Evolutionary conservation across 352 stramenopile species (phyloP).

Genomic region (Albugo candida): DNA sequence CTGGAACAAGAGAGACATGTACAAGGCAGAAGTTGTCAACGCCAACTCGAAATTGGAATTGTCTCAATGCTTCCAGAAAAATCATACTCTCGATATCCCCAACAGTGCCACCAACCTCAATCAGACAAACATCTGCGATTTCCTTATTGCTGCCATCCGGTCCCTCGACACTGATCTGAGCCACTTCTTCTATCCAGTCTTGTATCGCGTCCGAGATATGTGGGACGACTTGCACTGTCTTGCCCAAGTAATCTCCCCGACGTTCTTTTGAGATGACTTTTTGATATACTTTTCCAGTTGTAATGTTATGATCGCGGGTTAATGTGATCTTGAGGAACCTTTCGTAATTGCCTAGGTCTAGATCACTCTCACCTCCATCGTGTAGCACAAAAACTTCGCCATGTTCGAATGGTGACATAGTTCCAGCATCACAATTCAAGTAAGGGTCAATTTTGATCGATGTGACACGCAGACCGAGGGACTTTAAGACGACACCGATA

Average conservation of each 20-base stretch:
- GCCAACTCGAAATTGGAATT: constrained; percentile 98
- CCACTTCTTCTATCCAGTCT: constrained; percentile 97
- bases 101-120: constrained; percentile 99
- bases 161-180: constrained; percentile 87
- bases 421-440: constrained; percentile 97
- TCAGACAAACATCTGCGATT: constrained; percentile 93
- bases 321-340: constrained; percentile 93
- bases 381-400: constrained; percentile 96
- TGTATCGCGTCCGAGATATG: constrained; percentile 89
- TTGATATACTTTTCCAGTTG: constrained; percentile 96
- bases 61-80: constrained; percentile 97
- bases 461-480: constrained; percentile 87
- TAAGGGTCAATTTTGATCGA: constrained; percentile 99
- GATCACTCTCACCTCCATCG: constrained; percentile 92
- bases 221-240: constrained; percentile 97
- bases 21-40: constrained; percentile 97
- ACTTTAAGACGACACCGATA: constrained; percentile 95
- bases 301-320: constrained; percentile 97
- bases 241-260: constrained; percentile 94
- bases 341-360: constrained; percentile 99
- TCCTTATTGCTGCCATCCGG: constrained; percentile 16
- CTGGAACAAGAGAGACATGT: constrained; percentile 96
- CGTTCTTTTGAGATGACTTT: constrained; percentile 93
- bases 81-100: constrained; percentile 99
- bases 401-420: constrained; percentile 94